A percentile compares a stretch with the other conserved stretches of the same genome.
Evolutionary conservation across 2,329 filamentous ascomycete genomes (phyloP).

Genomic region (Seiridium cupressi): DNA sequence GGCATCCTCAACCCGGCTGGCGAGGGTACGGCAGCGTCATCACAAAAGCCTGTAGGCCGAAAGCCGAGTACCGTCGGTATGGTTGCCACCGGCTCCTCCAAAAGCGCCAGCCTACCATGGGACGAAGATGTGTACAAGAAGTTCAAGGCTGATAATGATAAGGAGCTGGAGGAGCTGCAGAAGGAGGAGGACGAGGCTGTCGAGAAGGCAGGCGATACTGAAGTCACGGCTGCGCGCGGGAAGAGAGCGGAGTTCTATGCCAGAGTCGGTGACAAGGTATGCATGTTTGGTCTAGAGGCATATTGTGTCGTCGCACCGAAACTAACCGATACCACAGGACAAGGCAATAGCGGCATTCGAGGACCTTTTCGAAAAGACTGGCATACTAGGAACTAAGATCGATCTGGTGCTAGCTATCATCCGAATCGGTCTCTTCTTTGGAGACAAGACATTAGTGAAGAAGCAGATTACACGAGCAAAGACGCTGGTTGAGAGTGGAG

Average conservation of each 20-base stretch:
- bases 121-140: slow-evolving; percentile 83
- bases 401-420: slow-evolving; percentile 96
- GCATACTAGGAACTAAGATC: slow-evolving; percentile 94
- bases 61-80: slow-evolving; percentile 72
- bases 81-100: slow-evolving; percentile 68
- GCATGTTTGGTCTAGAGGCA: slow-evolving; percentile 7
- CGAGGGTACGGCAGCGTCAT: slow-evolving; percentile 53
- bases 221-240: slow-evolving; percentile 86
- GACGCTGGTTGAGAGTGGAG: slow-evolving; percentile 86
- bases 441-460: slow-evolving; percentile 88
- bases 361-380: slow-evolving; percentile 93
- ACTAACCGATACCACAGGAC: slow-evolving; percentile 57
- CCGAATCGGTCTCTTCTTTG: slow-evolving; percentile 92
- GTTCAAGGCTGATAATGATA: slow-evolving; percentile 74
- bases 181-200: slow-evolving; percentile 91
- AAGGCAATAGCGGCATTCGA: slow-evolving; percentile 92
- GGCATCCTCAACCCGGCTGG: slow-evolving; percentile 77
- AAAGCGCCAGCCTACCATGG: slow-evolving; percentile 76
- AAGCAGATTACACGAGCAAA: slow-evolving; percentile 90
- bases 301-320: too few species aligned
- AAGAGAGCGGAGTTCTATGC: slow-evolving; percentile 98
- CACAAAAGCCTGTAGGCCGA: slow-evolving; percentile 58
- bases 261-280: slow-evolving; percentile 90
- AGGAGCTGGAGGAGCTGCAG: slow-evolving; percentile 72
- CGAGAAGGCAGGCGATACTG: slow-evolving; percentile 94